Percentiles rank a stretch among this genome's conserved stretches.
phyloP scores from a whole-genome alignment of 1,139 yeast genomes.

The Suhomyces chickasaworum region DNA sequence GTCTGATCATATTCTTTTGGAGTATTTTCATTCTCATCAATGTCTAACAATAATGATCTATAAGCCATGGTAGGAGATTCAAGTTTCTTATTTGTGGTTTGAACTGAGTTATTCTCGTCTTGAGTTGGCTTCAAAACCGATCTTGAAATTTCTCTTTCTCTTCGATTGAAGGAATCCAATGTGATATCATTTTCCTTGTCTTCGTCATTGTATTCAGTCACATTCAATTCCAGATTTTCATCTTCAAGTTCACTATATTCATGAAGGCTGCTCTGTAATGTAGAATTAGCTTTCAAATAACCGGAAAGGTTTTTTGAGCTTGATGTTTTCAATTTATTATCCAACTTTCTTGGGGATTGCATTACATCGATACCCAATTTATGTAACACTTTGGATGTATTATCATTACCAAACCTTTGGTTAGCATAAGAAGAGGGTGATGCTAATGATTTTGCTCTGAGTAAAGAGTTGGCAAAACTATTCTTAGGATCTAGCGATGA shows the following conservation, averaged over 20 bases:
- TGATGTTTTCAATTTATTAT: slow-evolving; percentile 41
- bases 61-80: slow-evolving; percentile 10
- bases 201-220: slow-evolving; percentile 14
- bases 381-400: slow-evolving; percentile 43
- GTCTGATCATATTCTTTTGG: slow-evolving; percentile 8
- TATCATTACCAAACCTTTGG: slow-evolving; percentile 26
- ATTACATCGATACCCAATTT: slow-evolving; percentile 46
- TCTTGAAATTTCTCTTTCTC: slow-evolving; percentile 13
- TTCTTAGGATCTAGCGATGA: slow-evolving; percentile 44
- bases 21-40: slow-evolving; percentile 1
- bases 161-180: slow-evolving; percentile 20
- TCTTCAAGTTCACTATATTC: slow-evolving; percentile 8
- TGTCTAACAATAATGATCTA: slow-evolving; percentile 11
- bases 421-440: slow-evolving; percentile 32
- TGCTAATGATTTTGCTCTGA: slow-evolving; percentile 43
- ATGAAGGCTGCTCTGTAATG: slow-evolving; percentile 8
- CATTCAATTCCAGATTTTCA: slow-evolving; percentile 9
- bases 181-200: slow-evolving; percentile 24
- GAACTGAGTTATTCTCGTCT: neutral
- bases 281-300: slow-evolving; percentile 21
- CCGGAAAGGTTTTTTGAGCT: slow-evolving; percentile 48
- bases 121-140: slow-evolving; percentile 3
- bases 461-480: slow-evolving; percentile 27
- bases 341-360: slow-evolving; percentile 27
- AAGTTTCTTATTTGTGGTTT: neutral